Conservation (phyloP, 352 stramenopile genomes). For the Phytopythium delawarense region DNA sequence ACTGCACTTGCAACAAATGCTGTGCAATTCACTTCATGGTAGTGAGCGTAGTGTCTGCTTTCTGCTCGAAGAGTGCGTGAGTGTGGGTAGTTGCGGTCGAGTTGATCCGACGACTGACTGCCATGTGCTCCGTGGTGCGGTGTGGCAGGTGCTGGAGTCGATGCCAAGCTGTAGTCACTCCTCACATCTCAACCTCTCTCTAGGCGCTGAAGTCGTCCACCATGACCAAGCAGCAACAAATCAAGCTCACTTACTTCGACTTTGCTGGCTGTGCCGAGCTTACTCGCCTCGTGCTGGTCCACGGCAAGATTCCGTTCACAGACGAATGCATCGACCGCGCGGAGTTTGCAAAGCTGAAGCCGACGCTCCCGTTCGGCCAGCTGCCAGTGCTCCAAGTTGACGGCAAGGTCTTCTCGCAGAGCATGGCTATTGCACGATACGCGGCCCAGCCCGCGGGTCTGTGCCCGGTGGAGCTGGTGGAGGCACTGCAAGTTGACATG, state of each 20-base stretch:
- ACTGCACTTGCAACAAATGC: conserved; percentile 13
- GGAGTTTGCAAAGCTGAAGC: conserved; percentile 38
- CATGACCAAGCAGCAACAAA: conserved; percentile 13
- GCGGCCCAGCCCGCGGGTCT: conserved; percentile 28
- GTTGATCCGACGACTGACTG: too few relatives aligned
- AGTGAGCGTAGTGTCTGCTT: too few relatives aligned
- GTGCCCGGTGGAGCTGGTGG: conserved; percentile 21
- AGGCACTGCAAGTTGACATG: conserved; percentile 27
- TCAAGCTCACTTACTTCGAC: conserved; percentile 71
- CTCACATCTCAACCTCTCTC: too few relatives aligned
- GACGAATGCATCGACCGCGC: conserved; percentile 15
- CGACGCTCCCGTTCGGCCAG: conserved; percentile 30
- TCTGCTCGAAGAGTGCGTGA: too few relatives aligned
- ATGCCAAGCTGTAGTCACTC: not conserved
- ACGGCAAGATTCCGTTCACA: conserved; percentile 30
- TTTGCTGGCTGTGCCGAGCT: conserved; percentile 37
- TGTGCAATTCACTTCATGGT: too few relatives aligned
- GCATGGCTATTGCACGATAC: conserved; percentile 35
- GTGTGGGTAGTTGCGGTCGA: too few relatives aligned
- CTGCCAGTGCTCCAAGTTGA: conserved; percentile 48
- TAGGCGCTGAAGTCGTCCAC: too few relatives aligned
- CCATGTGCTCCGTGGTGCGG: too few relatives aligned
- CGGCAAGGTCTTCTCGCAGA: conserved; percentile 33
- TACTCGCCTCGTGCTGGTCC: conserved; percentile 43
- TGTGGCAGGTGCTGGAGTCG: too few relatives aligned